phyloP scores from a whole-genome alignment of 208 protist species.

The Acanthamoeba divionensis region DNA sequence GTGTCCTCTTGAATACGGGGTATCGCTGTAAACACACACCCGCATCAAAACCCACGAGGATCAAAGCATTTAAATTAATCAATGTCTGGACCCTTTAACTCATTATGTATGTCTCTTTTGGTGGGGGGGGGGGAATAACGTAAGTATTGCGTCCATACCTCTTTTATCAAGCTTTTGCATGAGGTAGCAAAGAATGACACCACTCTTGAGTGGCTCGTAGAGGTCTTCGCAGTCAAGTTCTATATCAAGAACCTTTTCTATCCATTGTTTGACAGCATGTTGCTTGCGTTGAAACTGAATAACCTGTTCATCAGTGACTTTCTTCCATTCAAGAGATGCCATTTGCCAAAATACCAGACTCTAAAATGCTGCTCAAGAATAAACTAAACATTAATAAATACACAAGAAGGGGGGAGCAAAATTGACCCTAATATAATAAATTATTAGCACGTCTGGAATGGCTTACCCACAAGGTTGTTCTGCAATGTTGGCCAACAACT shows the following conservation, averaged over 20 bases:
- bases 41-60: neutral
- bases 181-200: constrained; percentile 50
- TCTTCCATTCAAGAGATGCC: constrained; percentile 31
- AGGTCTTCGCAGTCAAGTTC: constrained; percentile 37
- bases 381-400: too few relatives aligned
- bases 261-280: constrained; percentile 48
- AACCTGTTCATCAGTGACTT: neutral
- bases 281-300: constrained; percentile 18
- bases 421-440: too few relatives aligned
- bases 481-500: too few relatives aligned
- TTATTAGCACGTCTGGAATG: too few relatives aligned
- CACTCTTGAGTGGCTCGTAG: neutral
- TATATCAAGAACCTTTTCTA: constrained; percentile 30
- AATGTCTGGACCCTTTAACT: neutral
- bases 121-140: too few relatives aligned
- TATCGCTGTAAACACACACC: neutral
- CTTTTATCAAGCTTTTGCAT: constrained; percentile 55
- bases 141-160: neutral
- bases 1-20: constrained; percentile 29
- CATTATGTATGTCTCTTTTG: too few relatives aligned
- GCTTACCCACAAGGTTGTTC: too few relatives aligned
- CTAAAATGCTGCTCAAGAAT: too few relatives aligned
- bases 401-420: too few relatives aligned
- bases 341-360: too few relatives aligned
- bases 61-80: neutral